These are phyloP conservation scores for Agarophyton chilense DNA, from an alignment of 23 red algal species.

Conservation along the genomic window DNA sequence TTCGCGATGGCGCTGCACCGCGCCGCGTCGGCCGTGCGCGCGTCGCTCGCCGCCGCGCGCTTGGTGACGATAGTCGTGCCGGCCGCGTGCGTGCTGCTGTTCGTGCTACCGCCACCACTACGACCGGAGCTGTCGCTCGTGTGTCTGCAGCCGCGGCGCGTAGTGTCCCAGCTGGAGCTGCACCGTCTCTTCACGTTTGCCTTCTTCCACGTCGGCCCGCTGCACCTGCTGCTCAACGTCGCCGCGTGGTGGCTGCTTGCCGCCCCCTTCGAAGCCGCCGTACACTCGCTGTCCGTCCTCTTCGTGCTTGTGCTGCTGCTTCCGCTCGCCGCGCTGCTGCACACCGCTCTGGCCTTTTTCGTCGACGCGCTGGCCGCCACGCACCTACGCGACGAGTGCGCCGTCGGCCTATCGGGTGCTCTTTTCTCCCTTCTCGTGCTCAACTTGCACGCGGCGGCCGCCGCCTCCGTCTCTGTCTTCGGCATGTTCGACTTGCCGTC, in stretches of 20 bases:
- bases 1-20: too few species aligned
- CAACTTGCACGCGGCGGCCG: constrained; percentile 8
- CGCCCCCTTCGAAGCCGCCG: constrained; percentile 30
- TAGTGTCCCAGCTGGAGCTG: constrained; percentile 13
- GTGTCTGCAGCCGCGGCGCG: constrained; percentile 21
- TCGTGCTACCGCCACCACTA: too few species aligned
- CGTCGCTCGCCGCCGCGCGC: too few species aligned
- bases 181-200: constrained; percentile 55
- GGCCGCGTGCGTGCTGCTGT: too few species aligned
- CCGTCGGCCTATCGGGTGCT: constrained; percentile 56
- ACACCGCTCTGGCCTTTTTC: neutral
- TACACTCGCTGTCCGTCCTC: constrained; percentile 34
- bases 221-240: constrained; percentile 75
- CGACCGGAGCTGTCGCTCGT: too few species aligned
- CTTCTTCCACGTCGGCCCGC: constrained; percentile 69
- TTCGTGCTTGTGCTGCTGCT: constrained; percentile 46
- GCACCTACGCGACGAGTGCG: constrained; percentile 32
- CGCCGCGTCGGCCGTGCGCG: too few species aligned
- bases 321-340: constrained; percentile 36
- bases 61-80: too few species aligned
- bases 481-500: constrained; percentile 50
- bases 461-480: constrained; percentile 28
- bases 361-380: constrained; percentile 52
- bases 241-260: constrained; percentile 45
- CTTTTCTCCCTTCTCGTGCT: constrained; percentile 65